Evolutionary conservation across 2,329 filamentous ascomycete genomes (phyloP), one percentile per base, ranked within the genome.

Genomic region (Ascochyta koolunga): DNA sequence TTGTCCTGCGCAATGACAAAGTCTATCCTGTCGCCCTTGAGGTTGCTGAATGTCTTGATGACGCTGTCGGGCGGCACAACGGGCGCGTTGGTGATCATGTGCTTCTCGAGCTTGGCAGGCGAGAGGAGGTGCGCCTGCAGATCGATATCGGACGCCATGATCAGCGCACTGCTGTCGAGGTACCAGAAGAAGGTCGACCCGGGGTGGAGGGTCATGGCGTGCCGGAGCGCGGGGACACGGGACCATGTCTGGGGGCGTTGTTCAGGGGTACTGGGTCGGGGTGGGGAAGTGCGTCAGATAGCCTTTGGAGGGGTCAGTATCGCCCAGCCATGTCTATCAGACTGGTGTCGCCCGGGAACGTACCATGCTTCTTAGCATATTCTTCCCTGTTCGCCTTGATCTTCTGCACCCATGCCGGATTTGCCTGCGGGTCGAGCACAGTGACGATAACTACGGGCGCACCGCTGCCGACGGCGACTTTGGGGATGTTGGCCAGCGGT

Each of bases 51-150:
- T 0, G 96, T 98, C 80, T 90, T 93, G 78, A 99, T 98, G 66
- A 99, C 93, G 77, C 91, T 96, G 77, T 97, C 91, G 0, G 96
- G 95, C 2, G 93, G 95, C 8, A 98, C 93, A 44, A 99, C 86
- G 5, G 95, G 86, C 48, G 87, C 83, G 73, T 96, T 90, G 72
- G 87, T 89, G 65, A 95, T 85, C 91, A 98, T 97, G 51, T 90
- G 73, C 19, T 80, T 81, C 68, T 96, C 89, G 41, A 99, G 81
- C 50, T 81, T 84, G 46, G 79, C 78, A 10, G 86, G 77, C 10
- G 85, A 79, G 73, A 96, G 85, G 33, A 99, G 76, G 65, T 91
- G 84, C 1, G 85, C 80, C 61, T 91, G 86, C 29, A 98, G 77
- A 13, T 85, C 83, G 47, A 89, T 77, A 29, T 80, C 77, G 6